Base-by-base conservation (phyloP, 2,329 filamentous ascomycete species). In the Colletotrichum siamense region DNA sequence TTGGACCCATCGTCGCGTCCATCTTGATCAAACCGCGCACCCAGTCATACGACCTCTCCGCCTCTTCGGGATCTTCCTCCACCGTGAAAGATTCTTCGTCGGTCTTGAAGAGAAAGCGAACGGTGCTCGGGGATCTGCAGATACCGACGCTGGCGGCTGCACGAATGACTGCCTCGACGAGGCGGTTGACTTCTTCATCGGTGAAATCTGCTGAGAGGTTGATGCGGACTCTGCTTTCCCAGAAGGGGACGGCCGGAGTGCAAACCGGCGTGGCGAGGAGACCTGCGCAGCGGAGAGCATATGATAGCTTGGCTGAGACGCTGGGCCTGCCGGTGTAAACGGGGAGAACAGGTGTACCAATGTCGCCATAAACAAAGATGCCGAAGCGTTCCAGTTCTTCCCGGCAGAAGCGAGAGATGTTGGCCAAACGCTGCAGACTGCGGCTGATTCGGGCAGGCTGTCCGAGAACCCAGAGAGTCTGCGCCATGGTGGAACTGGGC, bases 171-270 rank as follows among this genome's bases (percentile, higher is more conserved):
- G 69, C 57, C 16, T 66, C 36, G 16, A 78, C 32, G 3, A 77
- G 70, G 4, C 22, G 61, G 22, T 75, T 62, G 6, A 77, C 73
- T 12, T 78, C 72, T 1, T 73, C 61, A 18, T 74, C 68, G 1
- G 63, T 69, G 10, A 74, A 65, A 8, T 76, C 77, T 6, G 77
- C 77, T 8, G 77, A 78, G 15, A 78, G 69, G 28, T 78, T 75
- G 59, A 78, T 52, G 6, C 75, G 73, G 7, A 79, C 78, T 18
- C 78, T 74, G 24, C 77, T 75, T 32, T 78, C 73, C 78, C 77
- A 79, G n/a, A 75, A 77, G 1, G 77, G 75, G 5, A 78, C 77
- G 1, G 75, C 75, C 1, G 77, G 77, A 8, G 77, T 65, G 9
- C 71, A 72, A 0, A 78, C 73, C 7, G 78, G 75, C 0, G 68